These are phyloP conservation scores for Starmera stellimalicola DNA, from an alignment of 1,139 yeast genomes.

Conservation along the genomic window DNA sequence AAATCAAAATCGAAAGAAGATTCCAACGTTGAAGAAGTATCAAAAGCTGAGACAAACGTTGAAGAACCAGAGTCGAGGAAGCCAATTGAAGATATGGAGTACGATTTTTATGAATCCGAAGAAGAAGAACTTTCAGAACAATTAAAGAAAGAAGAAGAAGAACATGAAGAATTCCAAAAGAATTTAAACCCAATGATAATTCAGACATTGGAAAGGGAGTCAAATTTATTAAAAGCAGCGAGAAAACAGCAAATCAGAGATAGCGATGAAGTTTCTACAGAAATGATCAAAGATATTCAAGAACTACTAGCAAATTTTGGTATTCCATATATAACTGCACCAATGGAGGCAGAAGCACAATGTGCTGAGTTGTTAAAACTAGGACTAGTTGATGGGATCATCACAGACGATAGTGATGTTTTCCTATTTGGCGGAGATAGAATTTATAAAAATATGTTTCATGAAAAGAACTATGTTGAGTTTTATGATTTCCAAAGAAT, in stretches of 20 bases:
- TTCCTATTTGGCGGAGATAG: slow-evolving; percentile 85
- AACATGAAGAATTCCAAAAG: slow-evolving; percentile 55
- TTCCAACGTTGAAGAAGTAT: slow-evolving; percentile 5
- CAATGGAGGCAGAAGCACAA: slow-evolving; percentile 98
- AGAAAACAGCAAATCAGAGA: slow-evolving; percentile 68
- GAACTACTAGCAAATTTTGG: slow-evolving; percentile 82
- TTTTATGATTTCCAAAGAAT: slow-evolving; percentile 60
- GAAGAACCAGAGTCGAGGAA: slow-evolving; percentile 1
- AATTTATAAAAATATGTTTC: slow-evolving; percentile 89
- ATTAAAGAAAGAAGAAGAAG: slow-evolving; percentile 59
- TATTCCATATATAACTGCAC: slow-evolving; percentile 88
- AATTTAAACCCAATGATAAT: slow-evolving; percentile 26
- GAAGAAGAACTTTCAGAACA: slow-evolving; percentile 57
- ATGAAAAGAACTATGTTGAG: slow-evolving; percentile 87
- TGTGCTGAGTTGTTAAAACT: slow-evolving; percentile 69
- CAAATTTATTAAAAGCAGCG: slow-evolving; percentile 39
- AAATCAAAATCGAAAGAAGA: neutral
- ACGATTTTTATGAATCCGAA: slow-evolving; percentile 69
- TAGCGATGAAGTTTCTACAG: slow-evolving; percentile 81
- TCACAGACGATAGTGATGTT: slow-evolving; percentile 97
- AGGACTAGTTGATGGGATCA: slow-evolving; percentile 83
- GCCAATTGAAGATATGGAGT: slow-evolving; percentile 27
- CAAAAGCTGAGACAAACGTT: slow-evolving; percentile 1
- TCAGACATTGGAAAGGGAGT: slow-evolving; percentile 29
- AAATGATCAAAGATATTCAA: slow-evolving; percentile 86